Conservation (phyloP, 371 early-diverging fungal genomes). For the Haplosporangium sp. region DNA sequence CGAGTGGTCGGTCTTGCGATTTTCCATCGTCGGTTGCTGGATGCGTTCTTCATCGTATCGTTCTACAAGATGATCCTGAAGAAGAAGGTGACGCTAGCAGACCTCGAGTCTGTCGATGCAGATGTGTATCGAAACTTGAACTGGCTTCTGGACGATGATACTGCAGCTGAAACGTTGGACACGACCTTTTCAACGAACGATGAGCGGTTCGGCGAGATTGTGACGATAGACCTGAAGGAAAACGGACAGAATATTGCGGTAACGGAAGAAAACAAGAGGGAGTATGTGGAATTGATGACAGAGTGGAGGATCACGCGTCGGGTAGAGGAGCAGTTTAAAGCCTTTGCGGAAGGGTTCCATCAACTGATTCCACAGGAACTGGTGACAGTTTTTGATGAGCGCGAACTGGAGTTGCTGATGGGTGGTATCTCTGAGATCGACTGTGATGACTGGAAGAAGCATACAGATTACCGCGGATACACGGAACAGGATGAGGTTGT, state of each 20-base stretch:
- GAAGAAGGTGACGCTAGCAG: slow-evolving; percentile 86
- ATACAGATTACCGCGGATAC: slow-evolving; percentile 98
- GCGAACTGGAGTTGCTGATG: slow-evolving; percentile 97
- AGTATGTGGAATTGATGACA: slow-evolving; percentile 91
- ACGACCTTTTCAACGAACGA: slow-evolving; percentile 93
- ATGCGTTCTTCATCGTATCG: slow-evolving; percentile 95
- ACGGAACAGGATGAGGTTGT: slow-evolving; percentile 95
- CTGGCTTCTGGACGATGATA: slow-evolving; percentile 96
- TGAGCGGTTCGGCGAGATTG: slow-evolving; percentile 92
- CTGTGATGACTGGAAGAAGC: slow-evolving; percentile 99
- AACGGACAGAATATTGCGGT: slow-evolving; percentile 91
- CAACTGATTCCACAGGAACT: slow-evolving; percentile 95
- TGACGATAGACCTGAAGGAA: slow-evolving; percentile 91
- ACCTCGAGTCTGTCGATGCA: slow-evolving; percentile 97
- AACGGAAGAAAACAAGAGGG: slow-evolving; percentile 97
- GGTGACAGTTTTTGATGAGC: slow-evolving; percentile 96
- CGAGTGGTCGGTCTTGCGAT: slow-evolving; percentile 96
- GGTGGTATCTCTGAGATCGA: slow-evolving; percentile 99
- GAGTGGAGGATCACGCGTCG: slow-evolving; percentile 88
- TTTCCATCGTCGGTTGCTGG: slow-evolving; percentile 96
- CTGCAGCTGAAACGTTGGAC: slow-evolving; percentile 84
- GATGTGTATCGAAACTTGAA: slow-evolving; percentile 91
- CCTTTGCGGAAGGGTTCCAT: slow-evolving; percentile 95
- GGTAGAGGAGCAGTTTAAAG: slow-evolving; percentile 94
- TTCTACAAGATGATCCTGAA: slow-evolving; percentile 97